Evolutionary conservation across 345 rosid species (phyloP), one percentile per base, ranked within the genome.

Genomic region (Theobroma cacao): DNA sequence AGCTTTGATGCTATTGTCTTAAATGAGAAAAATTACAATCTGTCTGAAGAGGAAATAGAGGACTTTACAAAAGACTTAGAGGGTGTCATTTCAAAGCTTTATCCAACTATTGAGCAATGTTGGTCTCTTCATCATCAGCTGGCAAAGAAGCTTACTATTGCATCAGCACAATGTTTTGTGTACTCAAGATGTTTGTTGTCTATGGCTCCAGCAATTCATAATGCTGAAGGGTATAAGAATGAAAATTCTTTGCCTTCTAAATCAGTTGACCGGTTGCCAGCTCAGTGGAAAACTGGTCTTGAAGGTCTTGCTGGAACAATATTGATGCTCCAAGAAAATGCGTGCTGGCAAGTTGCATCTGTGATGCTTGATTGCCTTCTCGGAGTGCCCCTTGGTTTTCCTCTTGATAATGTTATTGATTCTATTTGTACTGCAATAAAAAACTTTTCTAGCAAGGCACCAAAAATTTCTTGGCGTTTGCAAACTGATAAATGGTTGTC

Each of bases 311-410:
- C 87, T 79, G 87, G 84, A 84, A 76, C 66, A 60, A 81, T 87
- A 66, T 48, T 78, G 70, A 75, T 73, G 84, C 85, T 89, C 34
- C 90, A 82, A 81, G 90, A 86, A 81, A 89, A 77, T 11, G 80
- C 77, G 80, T 90, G 92, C 84, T 93, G 97, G 97, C 88, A 88
- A 81, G 91, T 90, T 82, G 87, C 90, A 52, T 88, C 95, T 68
- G 79, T 83, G 60, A 76, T 89, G 75, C 86, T 93, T 82, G 90
- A 93, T 81, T 91, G 97, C 82, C 82, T 93, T 80, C 87, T 89
- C 78, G 90, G 75, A 62, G 82, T 83, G 70, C 91, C 95, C 60
- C 79, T 55, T 18, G 80, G 76, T 78, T 85, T 93, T 84, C 85
- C 50, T 67, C 84, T 90, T 76, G 82, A 84, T 59, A 77, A 77